Conservation (phyloP, 345 rosid genomes). For the Excoecaria cochinchinensis region DNA sequence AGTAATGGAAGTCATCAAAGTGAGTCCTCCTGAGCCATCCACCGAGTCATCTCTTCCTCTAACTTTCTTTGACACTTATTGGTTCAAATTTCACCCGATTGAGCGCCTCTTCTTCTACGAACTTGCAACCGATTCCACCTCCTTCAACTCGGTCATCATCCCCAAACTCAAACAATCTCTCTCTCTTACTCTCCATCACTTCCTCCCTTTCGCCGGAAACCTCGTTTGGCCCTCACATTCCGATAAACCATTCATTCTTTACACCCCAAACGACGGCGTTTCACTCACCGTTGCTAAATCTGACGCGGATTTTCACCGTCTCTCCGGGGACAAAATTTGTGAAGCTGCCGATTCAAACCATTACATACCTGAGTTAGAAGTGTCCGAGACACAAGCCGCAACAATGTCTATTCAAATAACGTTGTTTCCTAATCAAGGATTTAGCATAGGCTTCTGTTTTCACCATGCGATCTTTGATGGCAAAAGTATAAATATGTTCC, state of each 20-base stretch:
- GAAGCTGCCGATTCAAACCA: neutral
- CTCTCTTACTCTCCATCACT: slow-evolving; percentile 13
- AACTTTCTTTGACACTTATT: slow-evolving; percentile 14
- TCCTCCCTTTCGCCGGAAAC: slow-evolving; percentile 20
- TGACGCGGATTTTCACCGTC: neutral
- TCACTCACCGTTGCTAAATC: slow-evolving; percentile 10
- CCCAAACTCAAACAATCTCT: slow-evolving; percentile 11
- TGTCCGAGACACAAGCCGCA: neutral
- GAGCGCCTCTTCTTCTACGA: neutral
- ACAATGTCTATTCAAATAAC: neutral
- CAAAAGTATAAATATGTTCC: slow-evolving; percentile 2
- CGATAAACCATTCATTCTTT: slow-evolving; percentile 6
- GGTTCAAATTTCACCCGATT: neutral
- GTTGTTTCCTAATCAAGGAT: slow-evolving; percentile 12
- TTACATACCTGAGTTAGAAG: neutral
- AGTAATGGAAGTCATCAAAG: slow-evolving; percentile 3
- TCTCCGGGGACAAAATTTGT: neutral
- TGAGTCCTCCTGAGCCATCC: neutral
- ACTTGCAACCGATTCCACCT: neutral
- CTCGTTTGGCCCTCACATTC: slow-evolving; percentile 12
- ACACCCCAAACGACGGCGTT: slow-evolving; percentile 8
- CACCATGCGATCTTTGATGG: slow-evolving; percentile 18
- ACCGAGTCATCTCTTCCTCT: slow-evolving; percentile 12
- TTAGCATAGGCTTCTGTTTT: slow-evolving; percentile 6
- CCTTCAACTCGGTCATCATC: neutral